Base-by-base conservation (phyloP, 306 rosid genomes). In the Inga oerstediana region DNA sequence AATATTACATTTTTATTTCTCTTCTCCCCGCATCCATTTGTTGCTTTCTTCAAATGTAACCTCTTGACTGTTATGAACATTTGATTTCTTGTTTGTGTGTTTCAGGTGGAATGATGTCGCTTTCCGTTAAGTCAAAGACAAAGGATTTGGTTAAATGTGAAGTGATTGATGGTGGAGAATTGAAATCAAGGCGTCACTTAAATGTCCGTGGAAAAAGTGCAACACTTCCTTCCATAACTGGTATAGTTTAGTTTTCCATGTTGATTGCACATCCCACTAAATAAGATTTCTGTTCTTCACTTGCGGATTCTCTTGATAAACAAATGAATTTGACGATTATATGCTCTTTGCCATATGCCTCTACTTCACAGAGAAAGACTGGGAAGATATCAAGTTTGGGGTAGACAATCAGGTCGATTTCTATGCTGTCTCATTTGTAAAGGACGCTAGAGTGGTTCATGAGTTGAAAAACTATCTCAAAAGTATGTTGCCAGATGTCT, bases 141-240 rank as follows among this genome's bases (percentile, higher is more conserved):
- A 72, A 78, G 24, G 96, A 92, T 72, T 2, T 86, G 85, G 99
- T 96, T 43, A 96, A 88, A 80, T 96, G 99, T 87, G 86, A 85
- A 58, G 97, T 93, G 67, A 87, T 93, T 81, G 99, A 96, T 84
- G 98, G 99, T 0, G 99, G 99, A 58, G 99, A 96, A 80, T 85
- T 96, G 70, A 92, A 96, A 89, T 96, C 99, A 43, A 92, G 99
- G 88, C 98, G 97, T 51, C 99, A 96, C 84, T 88, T 96, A 67
- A 96, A 96, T 89, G 99, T 96, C 46, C 98, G 97, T 9, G 99
- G 99, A 66, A 96, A 93, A 86, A 96, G 99, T 91, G 99, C 99
- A 10, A 92, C 88, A 34, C 92, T 96, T 75, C 99, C 99, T 92
- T 96, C 98, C 46, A 92, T 96, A 85, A 96, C 99, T 62, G 98